phyloP scores from a whole-genome alignment of 1,284 basidiomycete species.

The Cystobasidium sp. region DNA sequence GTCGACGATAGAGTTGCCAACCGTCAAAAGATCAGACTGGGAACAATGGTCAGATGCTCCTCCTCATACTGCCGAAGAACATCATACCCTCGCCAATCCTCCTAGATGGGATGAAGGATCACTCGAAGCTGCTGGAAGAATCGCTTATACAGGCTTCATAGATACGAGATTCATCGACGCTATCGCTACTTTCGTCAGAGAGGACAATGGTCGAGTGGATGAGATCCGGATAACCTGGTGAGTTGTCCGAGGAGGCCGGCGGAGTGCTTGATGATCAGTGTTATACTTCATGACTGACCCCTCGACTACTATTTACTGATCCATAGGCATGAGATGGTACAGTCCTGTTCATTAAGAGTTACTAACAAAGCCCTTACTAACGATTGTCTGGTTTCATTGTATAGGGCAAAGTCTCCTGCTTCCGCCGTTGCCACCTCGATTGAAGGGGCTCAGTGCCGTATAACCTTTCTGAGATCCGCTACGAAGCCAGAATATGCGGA shows the following conservation, averaged over 20 bases:
- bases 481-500: neutral
- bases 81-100: neutral
- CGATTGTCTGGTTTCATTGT: neutral
- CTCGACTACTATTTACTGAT: neutral
- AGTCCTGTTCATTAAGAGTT: neutral
- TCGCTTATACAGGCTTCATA: conserved; percentile 41
- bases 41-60: conserved; percentile 39
- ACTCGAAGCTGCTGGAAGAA: conserved; percentile 29
- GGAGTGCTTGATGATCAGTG: neutral
- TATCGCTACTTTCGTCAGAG: conserved; percentile 39
- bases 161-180: conserved; percentile 43
- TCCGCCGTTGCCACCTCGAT: conserved; percentile 28
- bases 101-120: conserved; percentile 40
- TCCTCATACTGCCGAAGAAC: conserved; percentile 29
- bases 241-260: neutral
- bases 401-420: conserved; percentile 39
- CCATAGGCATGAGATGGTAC: conserved; percentile 8
- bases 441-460: neutral
- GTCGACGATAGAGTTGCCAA: conserved; percentile 6
- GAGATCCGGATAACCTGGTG: conserved; percentile 43
- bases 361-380: neutral
- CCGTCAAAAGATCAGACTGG: conserved; percentile 30
- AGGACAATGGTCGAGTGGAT: conserved; percentile 37
- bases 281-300: neutral
- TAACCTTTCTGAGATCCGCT: neutral